A percentile compares a stretch with the other conserved stretches of the same genome.
Evolutionary conservation across 768 basidiomycete genomes (phyloP).

Genomic region (Suillus paluster): DNA sequence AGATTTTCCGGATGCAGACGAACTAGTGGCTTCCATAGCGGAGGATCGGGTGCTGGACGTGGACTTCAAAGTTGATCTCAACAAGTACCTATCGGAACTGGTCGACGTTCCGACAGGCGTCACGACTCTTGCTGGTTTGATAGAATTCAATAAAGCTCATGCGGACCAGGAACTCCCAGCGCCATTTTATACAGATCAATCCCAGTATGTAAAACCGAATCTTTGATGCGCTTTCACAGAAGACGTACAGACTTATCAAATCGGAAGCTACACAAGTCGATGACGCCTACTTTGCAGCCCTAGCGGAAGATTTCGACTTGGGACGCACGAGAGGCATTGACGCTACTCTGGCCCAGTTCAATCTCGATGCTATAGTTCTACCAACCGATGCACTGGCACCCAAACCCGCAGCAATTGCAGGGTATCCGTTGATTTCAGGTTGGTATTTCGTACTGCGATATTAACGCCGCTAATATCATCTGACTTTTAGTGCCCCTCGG

Average conservation of each 20-base stretch:
- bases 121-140: conserved; percentile 54
- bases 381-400: no score
- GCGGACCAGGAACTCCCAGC: conserved; percentile 45
- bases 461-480: no score
- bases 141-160: conserved; percentile 55
- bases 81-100: no score
- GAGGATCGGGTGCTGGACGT: no score
- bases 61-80: no score
- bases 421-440: no score
- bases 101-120: conserved; percentile 58
- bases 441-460: no score
- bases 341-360: conserved; percentile 47
- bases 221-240: background rate
- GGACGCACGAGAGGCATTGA: conserved; percentile 59
- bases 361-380: conserved; percentile 52
- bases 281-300: conserved; percentile 44
- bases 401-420: no score
- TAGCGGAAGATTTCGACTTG: conserved; percentile 49
- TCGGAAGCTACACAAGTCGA: no score
- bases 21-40: conserved; percentile 42
- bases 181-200: conserved; percentile 35
- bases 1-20: conserved; percentile 50
- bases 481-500: no score
- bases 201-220: no score
- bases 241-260: no score